Evolutionary conservation across 2,329 filamentous ascomycete species (phyloP).

Genomic region (Colletotrichum endophyticum): DNA sequence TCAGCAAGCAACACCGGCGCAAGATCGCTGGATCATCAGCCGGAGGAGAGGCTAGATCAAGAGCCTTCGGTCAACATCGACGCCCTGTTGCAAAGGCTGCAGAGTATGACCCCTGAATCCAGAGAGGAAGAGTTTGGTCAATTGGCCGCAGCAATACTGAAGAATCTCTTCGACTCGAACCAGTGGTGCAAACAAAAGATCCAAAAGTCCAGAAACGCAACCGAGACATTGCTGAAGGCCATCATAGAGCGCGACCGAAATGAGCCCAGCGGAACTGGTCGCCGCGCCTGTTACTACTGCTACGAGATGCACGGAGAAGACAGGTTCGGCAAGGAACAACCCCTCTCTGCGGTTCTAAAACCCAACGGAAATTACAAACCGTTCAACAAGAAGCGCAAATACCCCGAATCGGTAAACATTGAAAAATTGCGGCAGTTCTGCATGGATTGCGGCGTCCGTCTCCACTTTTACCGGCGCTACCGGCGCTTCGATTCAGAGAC

Average conservation of each 20-base stretch:
- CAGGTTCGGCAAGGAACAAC: background rate
- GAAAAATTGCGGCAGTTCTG: background rate
- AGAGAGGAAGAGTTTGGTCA: background rate
- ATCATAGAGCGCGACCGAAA: background rate
- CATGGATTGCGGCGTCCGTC: background rate
- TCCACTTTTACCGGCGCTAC: background rate
- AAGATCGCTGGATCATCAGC: background rate
- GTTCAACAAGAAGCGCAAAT: background rate
- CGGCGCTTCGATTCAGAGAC: background rate
- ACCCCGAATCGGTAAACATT: background rate
- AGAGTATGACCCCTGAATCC: background rate
- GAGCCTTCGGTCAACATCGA: background rate
- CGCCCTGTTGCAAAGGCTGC: background rate
- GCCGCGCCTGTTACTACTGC: background rate
- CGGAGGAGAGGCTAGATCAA: background rate
- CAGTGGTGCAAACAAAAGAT: background rate
- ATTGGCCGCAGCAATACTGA: background rate
- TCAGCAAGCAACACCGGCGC: background rate
- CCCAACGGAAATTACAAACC: background rate
- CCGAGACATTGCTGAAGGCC: rapidly evolving
- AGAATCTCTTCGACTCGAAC: background rate
- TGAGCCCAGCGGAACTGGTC: background rate
- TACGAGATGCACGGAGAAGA: background rate
- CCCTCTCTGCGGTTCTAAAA: background rate
- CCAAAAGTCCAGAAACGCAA: background rate